Evolutionary conservation across 1,284 basidiomycete species (phyloP).

Genomic region (Ustilago shanxiensis): DNA sequence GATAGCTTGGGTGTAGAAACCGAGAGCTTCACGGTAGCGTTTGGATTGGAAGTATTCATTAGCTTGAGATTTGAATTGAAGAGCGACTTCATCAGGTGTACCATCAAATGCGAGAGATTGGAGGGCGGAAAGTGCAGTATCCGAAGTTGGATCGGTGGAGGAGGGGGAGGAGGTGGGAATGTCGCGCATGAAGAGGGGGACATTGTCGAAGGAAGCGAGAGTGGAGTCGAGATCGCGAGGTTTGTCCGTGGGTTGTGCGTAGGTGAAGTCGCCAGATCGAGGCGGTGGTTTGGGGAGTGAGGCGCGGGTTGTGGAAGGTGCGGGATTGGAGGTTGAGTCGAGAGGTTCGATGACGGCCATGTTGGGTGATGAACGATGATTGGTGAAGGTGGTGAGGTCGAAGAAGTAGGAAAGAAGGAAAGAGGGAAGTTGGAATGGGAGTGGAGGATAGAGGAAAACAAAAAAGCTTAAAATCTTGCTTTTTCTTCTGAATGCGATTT

Average conservation of each 20-base stretch:
- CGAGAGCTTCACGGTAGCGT: conserved; percentile 85
- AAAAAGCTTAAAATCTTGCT: conserved; percentile 1
- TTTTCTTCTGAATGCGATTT: not conserved
- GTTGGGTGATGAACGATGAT: not conserved
- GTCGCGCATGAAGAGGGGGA: conserved; percentile 91
- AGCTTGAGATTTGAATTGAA: conserved; percentile 93
- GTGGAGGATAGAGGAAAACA: not conserved
- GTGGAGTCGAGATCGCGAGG: conserved; percentile 41
- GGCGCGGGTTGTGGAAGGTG: not conserved
- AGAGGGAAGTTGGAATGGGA: no score
- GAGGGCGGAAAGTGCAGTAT: conserved; percentile 79
- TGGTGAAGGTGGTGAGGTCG: not conserved
- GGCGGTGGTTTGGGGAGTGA: conserved; percentile 28
- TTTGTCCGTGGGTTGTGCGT: conserved; percentile 15
- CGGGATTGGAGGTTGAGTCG: not conserved
- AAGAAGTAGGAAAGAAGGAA: not conserved
- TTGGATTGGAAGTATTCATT: conserved; percentile 92
- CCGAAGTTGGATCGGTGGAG: conserved; percentile 58
- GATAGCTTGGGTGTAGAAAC: conserved; percentile 90
- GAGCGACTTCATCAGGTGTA: conserved; percentile 89
- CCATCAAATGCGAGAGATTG: conserved; percentile 89
- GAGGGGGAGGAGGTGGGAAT: conserved; percentile 74
- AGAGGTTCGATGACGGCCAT: conserved; percentile 34
- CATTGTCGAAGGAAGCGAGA: conserved; percentile 56
- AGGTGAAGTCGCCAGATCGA: conserved; percentile 28